phyloP scores from a whole-genome alignment of 1,284 basidiomycete species.

The Cutaneotrichosporon cutaneum region DNA sequence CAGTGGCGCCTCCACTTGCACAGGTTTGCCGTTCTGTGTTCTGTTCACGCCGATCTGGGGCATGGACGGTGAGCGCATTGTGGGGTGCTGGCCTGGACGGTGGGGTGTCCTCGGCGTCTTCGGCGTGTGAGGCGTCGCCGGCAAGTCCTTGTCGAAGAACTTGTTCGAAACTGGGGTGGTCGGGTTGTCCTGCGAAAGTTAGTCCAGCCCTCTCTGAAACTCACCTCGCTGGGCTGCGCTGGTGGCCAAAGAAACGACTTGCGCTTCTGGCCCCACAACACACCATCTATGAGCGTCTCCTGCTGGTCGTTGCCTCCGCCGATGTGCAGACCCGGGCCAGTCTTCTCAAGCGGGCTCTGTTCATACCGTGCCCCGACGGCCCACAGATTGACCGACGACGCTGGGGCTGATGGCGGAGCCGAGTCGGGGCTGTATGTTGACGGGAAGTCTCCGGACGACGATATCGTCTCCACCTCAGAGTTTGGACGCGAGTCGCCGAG shows the following conservation, averaged over 20 bases:
- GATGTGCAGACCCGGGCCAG: not conserved
- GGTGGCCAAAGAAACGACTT: not conserved
- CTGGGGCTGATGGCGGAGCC: slow-evolving; percentile 31
- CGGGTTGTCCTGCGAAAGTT: not conserved
- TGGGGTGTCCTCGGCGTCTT: slow-evolving; percentile 15
- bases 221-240: not conserved
- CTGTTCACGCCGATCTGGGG: slow-evolving; percentile 7
- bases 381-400: slow-evolving; percentile 21
- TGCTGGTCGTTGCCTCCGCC: not conserved
- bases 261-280: slow-evolving; percentile 9
- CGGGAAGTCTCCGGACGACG: slow-evolving; percentile 13
- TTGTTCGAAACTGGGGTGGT: not conserved
- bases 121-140: slow-evolving; percentile 14
- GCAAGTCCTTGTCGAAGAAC: slow-evolving; percentile 7
- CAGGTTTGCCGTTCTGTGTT: not conserved
- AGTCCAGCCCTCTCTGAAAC: not conserved
- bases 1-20: not conserved
- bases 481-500: not conserved
- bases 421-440: slow-evolving; percentile 41
- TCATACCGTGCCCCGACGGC: slow-evolving; percentile 7
- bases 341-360: not conserved
- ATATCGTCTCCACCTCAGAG: slow-evolving; percentile 1
- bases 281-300: slow-evolving; percentile 11
- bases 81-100: slow-evolving; percentile 5
- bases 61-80: slow-evolving; percentile 19